Evolutionary conservation across 1,139 yeast genomes (phyloP).

Genomic region (Blastobotrys aristatus): DNA sequence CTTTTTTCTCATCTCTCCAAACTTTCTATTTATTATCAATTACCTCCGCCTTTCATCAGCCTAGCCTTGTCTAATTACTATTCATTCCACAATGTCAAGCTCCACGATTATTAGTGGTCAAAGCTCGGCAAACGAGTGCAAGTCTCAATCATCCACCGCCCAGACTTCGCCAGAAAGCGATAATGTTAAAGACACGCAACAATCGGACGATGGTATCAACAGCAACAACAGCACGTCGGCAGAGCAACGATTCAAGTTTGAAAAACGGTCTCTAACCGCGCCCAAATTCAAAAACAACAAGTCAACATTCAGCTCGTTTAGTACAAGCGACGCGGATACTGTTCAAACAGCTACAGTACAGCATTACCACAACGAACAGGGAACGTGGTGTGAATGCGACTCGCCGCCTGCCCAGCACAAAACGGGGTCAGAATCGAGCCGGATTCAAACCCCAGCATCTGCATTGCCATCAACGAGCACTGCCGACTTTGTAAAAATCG

Average conservation of each 20-base stretch:
- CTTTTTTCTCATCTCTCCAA: neutral
- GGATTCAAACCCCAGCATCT: slow-evolving; percentile 34
- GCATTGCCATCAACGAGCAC: slow-evolving; percentile 21
- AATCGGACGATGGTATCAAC: neutral
- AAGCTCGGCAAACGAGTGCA: neutral
- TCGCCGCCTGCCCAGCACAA: slow-evolving; percentile 2
- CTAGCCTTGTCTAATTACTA: too few species aligned
- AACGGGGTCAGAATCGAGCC: slow-evolving; percentile 12
- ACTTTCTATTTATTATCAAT: neutral
- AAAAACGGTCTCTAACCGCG: neutral
- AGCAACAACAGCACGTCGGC: neutral
- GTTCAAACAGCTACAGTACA: neutral
- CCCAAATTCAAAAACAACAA: neutral
- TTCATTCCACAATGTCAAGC: slow-evolving; percentile 1
- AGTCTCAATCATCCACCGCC: slow-evolving; percentile 6
- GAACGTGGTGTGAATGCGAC: slow-evolving; percentile 7
- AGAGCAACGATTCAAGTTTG: neutral
- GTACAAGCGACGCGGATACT: slow-evolving; percentile 5
- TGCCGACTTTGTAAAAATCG: slow-evolving; percentile 28
- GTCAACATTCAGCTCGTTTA: slow-evolving; percentile 9
- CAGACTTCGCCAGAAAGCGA: slow-evolving; percentile 10
- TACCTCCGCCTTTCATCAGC: too few species aligned
- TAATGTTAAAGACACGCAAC: neutral
- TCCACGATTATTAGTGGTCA: neutral
- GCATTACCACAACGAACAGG: slow-evolving; percentile 5